phyloP scores from a whole-genome alignment of 805 yeast genomes.

The Teunomyces funiuensis region DNA sequence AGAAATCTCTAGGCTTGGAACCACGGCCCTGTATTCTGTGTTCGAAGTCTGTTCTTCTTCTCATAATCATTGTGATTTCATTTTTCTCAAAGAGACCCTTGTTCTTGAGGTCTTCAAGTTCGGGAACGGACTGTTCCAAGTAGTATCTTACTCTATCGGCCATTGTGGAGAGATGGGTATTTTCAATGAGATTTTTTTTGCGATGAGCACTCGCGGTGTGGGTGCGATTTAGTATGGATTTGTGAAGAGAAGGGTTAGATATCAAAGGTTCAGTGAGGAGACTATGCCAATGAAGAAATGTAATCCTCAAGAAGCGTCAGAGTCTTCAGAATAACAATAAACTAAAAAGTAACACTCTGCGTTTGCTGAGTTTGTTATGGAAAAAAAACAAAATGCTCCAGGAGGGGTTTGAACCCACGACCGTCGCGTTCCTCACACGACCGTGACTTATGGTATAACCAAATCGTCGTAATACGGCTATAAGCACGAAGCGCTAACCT shows the following conservation, averaged over 20 bases:
- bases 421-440: conserved; percentile 58
- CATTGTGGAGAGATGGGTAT: conserved; percentile 20
- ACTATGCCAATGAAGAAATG: too few relatives aligned
- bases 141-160: conserved; percentile 50
- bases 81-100: conserved; percentile 79
- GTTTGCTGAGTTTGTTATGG: not conserved
- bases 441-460: conserved; percentile 51
- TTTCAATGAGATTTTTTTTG: conserved; percentile 4
- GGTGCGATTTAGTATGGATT: not conserved
- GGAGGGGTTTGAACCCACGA: conserved; percentile 57
- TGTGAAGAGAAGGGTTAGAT: too few relatives aligned
- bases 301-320: too few relatives aligned
- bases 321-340: too few relatives aligned
- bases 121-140: conserved; percentile 78
- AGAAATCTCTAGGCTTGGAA: conserved; percentile 70
- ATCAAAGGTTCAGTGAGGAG: too few relatives aligned
- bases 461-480: conserved; percentile 43
- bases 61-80: conserved; percentile 83
- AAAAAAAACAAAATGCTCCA: conserved; percentile 46
- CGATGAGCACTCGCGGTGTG: conserved; percentile 3
- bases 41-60: conserved; percentile 93
- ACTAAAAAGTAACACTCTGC: too few relatives aligned
- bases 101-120: conserved; percentile 80
- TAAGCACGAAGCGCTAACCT: conserved; percentile 57
- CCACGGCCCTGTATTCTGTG: conserved; percentile 86